Evolutionary conservation across 208 protist genomes (phyloP).

Genomic region (Wallacemonas sp.): DNA sequence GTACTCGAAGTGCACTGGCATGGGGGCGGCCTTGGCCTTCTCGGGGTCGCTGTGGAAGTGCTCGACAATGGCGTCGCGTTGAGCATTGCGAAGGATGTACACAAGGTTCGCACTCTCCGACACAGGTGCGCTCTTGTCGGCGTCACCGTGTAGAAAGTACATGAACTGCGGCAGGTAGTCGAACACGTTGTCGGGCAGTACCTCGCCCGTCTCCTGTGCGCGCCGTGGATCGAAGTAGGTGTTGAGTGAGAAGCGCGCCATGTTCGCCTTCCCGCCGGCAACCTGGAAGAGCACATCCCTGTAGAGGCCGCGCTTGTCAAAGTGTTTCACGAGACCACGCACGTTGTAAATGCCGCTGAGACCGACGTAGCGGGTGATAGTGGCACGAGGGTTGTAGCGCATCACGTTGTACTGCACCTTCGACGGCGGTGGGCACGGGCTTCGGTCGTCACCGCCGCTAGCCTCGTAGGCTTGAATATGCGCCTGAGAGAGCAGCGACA

Average conservation of each 20-base stretch:
- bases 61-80: conserved; percentile 42
- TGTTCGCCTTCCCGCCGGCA: conserved; percentile 32
- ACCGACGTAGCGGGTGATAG: conserved; percentile 79
- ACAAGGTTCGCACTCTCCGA: conserved; percentile 77
- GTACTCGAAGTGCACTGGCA: conserved; percentile 59
- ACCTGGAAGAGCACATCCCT: conserved; percentile 46
- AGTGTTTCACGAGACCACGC: conserved; percentile 36
- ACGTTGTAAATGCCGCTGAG: conserved; percentile 82
- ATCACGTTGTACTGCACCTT: conserved; percentile 75
- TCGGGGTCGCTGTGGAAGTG: conserved; percentile 16
- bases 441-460: conserved; percentile 10
- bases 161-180: conserved; percentile 77
- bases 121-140: conserved; percentile 70
- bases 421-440: conserved; percentile 22
- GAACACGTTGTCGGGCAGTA: conserved; percentile 79
- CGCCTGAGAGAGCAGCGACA: conserved; percentile 85
- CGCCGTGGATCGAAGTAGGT: conserved; percentile 72
- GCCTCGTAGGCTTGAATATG: conserved; percentile 58
- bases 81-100: conserved; percentile 62
- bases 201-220: conserved; percentile 47
- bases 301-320: conserved; percentile 52
- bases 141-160: conserved; percentile 84
- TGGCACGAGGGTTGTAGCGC: conserved; percentile 80
- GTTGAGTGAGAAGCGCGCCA: conserved; percentile 36
- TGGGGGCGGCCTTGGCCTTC: conserved; percentile 15